Evolutionary conservation across 1,139 yeast species (phyloP).

Genomic region (Pichia sp.): DNA sequence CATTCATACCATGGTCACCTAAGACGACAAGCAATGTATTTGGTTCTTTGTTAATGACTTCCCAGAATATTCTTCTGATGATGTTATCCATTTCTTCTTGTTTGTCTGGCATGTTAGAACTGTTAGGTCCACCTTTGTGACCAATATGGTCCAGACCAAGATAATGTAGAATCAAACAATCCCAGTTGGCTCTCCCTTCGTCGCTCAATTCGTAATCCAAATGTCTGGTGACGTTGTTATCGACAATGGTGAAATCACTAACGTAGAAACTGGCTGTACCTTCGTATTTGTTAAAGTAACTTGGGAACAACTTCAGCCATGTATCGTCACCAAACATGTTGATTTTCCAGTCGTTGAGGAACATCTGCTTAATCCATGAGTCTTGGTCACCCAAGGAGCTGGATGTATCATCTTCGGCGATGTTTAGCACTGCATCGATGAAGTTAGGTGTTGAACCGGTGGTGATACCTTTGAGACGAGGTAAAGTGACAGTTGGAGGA

Average conservation of each 20-base stretch:
- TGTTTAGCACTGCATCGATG: slow-evolving; percentile 84
- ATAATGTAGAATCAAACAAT: slow-evolving; percentile 83
- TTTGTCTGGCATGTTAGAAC: slow-evolving; percentile 75
- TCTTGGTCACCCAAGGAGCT: slow-evolving; percentile 77
- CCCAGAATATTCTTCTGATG: slow-evolving; percentile 50
- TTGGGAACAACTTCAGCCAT: slow-evolving; percentile 88
- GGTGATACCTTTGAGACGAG: slow-evolving; percentile 75
- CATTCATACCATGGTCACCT: slow-evolving; percentile 98
- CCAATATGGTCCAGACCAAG: slow-evolving; percentile 97
- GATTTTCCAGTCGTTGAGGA: slow-evolving; percentile 42
- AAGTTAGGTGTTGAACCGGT: slow-evolving; percentile 82
- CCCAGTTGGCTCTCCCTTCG: slow-evolving; percentile 54
- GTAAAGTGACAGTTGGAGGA: slow-evolving; percentile 84
- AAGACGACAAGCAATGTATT: slow-evolving; percentile 69
- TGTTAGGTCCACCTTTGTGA: slow-evolving; percentile 90
- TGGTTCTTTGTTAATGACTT: slow-evolving; percentile 40
- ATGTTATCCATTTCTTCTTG: slow-evolving; percentile 84
- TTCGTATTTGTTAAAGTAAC: slow-evolving; percentile 60
- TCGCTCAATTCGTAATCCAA: slow-evolving; percentile 51
- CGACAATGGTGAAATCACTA: slow-evolving; percentile 92
- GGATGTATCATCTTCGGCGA: slow-evolving; percentile 87
- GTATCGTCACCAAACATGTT: slow-evolving; percentile 98
- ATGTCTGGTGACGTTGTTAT: slow-evolving; percentile 89
- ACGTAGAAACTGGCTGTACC: slow-evolving; percentile 96
- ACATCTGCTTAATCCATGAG: slow-evolving; percentile 80